Evolutionary conservation across 805 yeast genomes (phyloP).

Genomic region (Ogataea paraovalis): DNA sequence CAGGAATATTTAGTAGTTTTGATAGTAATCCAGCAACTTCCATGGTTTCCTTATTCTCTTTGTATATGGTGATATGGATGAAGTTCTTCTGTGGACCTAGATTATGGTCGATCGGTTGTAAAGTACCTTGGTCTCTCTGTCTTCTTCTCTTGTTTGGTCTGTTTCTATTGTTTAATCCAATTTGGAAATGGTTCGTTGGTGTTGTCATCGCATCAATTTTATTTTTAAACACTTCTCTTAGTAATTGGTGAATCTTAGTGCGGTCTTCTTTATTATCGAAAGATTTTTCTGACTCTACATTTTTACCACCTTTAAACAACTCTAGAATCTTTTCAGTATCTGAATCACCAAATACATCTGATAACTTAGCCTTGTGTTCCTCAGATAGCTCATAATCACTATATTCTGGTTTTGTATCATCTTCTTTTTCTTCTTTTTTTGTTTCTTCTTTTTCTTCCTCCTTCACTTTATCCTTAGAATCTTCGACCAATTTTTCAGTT

Average conservation of each 20-base stretch:
- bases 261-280: conserved; percentile 71
- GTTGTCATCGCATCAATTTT: conserved; percentile 79
- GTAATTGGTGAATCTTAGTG: conserved; percentile 70
- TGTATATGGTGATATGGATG: conserved; percentile 76
- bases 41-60: conserved; percentile 97
- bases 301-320: conserved; percentile 48
- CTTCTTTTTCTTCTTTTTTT: conserved; percentile 39
- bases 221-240: conserved; percentile 70
- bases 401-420: conserved; percentile 18
- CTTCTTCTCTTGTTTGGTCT: conserved; percentile 38
- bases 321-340: conserved; percentile 53
- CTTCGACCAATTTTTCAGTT: conserved; percentile 36
- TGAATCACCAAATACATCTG: conserved; percentile 53
- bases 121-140: conserved; percentile 36
- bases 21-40: conserved; percentile 79
- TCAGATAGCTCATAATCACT: conserved; percentile 38
- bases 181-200: conserved; percentile 56
- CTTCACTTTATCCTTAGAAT: conserved; percentile 32
- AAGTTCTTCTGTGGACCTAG: conserved; percentile 68
- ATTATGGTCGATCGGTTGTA: conserved; percentile 52
- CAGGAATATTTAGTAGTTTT: conserved; percentile 70
- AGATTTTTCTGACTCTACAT: conserved; percentile 51
- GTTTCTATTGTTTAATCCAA: conserved; percentile 49
- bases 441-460: conserved; percentile 38
- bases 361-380: conserved; percentile 44